These are phyloP conservation scores for Penicillium antarcticum DNA, from an alignment of 495 filamentous ascomycete genomes.

Conservation along the genomic window DNA sequence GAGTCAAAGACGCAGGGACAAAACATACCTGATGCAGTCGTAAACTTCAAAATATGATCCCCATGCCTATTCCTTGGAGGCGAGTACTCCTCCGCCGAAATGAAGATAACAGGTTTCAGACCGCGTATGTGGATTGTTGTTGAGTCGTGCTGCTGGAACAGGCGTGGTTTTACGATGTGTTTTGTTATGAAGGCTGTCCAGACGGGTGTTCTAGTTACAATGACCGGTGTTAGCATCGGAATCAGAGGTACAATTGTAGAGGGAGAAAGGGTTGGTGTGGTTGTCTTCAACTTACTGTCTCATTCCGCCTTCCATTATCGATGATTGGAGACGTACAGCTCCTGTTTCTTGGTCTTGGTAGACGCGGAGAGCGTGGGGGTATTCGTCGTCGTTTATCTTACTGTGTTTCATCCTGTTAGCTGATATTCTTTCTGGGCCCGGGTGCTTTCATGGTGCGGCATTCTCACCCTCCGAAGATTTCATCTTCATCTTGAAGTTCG, in stretches of 20 bases:
- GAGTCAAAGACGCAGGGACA: background rate
- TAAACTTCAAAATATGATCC: constrained; percentile 40
- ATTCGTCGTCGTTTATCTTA: constrained; percentile 67
- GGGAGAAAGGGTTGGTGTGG: no score
- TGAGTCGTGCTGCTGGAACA: constrained; percentile 50
- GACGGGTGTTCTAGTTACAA: constrained; percentile 48
- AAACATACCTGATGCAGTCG: constrained; percentile 25
- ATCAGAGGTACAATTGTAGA: no score
- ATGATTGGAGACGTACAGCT: constrained; percentile 57
- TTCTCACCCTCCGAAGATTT: constrained; percentile 66
- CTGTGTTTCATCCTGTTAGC: constrained; percentile 35
- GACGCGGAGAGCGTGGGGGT: constrained; percentile 67
- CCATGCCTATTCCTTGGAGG: constrained; percentile 32
- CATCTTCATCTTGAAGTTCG: constrained; percentile 58
- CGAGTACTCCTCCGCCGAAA: constrained; percentile 48
- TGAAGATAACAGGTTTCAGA: constrained; percentile 61
- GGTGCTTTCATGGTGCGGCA: no score
- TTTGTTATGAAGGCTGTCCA: constrained; percentile 77
- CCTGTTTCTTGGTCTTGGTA: constrained; percentile 63
- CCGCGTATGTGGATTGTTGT: constrained; percentile 59
- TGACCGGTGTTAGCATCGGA: background rate
- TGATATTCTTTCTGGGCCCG: no score
- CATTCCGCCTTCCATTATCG: constrained; percentile 39
- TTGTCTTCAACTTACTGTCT: constrained; percentile 36
- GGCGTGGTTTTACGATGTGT: constrained; percentile 51